Percentiles rank a stretch among this genome's conserved stretches.
Conservation (phyloP, 352 stramenopile genomes). For the Pythium angustatum region DNA sequence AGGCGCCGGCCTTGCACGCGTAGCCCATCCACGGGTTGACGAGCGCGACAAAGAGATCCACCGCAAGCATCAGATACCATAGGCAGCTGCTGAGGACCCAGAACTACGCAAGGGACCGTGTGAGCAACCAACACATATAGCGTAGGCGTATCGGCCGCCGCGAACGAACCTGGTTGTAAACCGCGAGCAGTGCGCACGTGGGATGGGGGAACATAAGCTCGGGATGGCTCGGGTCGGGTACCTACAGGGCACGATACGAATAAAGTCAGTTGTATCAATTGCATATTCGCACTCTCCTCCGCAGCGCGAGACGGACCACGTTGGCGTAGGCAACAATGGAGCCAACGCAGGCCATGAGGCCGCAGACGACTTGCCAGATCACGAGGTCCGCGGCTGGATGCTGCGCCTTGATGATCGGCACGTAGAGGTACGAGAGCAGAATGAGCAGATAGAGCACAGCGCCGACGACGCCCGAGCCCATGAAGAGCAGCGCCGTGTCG, state of each 20-base stretch:
- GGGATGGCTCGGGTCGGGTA: slow-evolving; percentile 4
- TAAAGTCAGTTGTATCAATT: neutral
- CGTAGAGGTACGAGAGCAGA: slow-evolving; percentile 66
- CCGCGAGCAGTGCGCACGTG: slow-evolving; percentile 51
- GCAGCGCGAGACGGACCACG: slow-evolving; percentile 33
- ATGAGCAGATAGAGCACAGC: slow-evolving; percentile 61
- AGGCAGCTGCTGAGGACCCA: slow-evolving; percentile 64
- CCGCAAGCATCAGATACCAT: slow-evolving; percentile 85
- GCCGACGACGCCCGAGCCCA: slow-evolving; percentile 62
- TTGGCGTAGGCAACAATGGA: slow-evolving; percentile 60
- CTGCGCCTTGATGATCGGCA: slow-evolving; percentile 78
- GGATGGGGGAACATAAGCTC: slow-evolving; percentile 2
- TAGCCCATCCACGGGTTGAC: slow-evolving; percentile 90
- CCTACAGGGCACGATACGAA: neutral
- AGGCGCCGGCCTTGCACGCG: slow-evolving; percentile 81
- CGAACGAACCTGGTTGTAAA: slow-evolving; percentile 64
- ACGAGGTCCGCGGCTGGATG: slow-evolving; percentile 76
- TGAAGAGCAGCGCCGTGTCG: slow-evolving; percentile 54
- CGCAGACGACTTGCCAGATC: slow-evolving; percentile 76
- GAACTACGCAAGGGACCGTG: slow-evolving; percentile 45
- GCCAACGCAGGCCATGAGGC: slow-evolving; percentile 56
- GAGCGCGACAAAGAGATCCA: slow-evolving; percentile 83
- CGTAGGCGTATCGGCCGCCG: no score
- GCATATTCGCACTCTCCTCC: neutral
- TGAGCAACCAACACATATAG: no score